Evolutionary conservation across 768 basidiomycete species (phyloP), one percentile per base, ranked within the genome.

Genomic region (Tephrocybe sp.): DNA sequence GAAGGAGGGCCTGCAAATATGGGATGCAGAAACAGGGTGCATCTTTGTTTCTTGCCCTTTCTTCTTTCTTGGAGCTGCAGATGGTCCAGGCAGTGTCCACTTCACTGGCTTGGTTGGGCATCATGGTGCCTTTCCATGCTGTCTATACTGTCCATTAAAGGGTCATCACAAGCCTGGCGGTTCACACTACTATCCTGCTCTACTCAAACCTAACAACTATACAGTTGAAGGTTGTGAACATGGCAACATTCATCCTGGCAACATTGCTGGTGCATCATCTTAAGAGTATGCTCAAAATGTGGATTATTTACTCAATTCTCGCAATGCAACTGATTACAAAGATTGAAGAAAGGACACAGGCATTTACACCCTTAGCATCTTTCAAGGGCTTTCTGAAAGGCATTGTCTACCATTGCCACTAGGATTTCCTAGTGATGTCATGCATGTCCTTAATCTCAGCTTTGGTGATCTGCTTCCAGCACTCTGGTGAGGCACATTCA

Each of bases 141-240:
- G 65, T 0, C 44, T 66, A 15, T 60, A 59, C 9, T 73, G 70
- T 45, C 18, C 45, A 1, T 39, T 71, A 11, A 60, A 54, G 30
- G 71, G 71, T n/a, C 57, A 60, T 0, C 63, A 59, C 26, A 70
- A 71, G 51, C 60, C 52, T 4, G 42, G 28, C 2, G 56, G 28
- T 15, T 47, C 49, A 0, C 69, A 71, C 31, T 75, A 74, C 47
- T 71, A 62, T 30, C 47, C 47, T 5, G 66, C 62, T 5, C 63
- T 64, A 2, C 44, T 65, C 0, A 39, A 54, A 4, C 71, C 70
- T 0, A 38, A 58, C 24, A 44, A 66, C 9, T 61, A 61, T n/a
- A 35, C 42, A 7, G 60, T 66, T 3, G 32, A 42, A 22, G 64
- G 26, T 58, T 62, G 49, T 28, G 51, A 58, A 31, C 64, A 65